Base-by-base conservation (phyloP, 2,329 filamentous ascomycete genomes). In the Colletotrichum sp. region DNA sequence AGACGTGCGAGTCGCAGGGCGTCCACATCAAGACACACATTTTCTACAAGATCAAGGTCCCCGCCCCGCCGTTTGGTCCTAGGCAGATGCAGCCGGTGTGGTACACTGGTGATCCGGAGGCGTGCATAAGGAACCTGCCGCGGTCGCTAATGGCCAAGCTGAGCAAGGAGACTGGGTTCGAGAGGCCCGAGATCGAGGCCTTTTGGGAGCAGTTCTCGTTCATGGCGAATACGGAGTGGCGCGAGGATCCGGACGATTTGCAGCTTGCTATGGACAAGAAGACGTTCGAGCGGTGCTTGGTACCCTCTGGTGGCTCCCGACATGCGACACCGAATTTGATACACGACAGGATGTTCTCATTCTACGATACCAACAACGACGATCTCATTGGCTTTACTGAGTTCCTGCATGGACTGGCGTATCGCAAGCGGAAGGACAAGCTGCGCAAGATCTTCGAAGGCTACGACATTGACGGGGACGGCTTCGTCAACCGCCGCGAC, bases 181-280 rank as follows among this genome's bases (percentile, higher is more conserved):
- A 98, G 81, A 91, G 94, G 32, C 94, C 95, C 3, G 95, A 98
- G 83, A 88, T 99, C 8, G 96, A 98, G 85, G 96, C 96, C 8
- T 91, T 98, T 56, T 98, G 96, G 93, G 96, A 98, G 81, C 96
- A 98, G 82, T 99, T 98, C 90, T 96, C 95, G 7, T 98, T 96
- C 83, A 93, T 98, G 85, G 96, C 96, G 56, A 96, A 94, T 78
- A 93, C 93, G 8, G 93, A 96, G 82, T 98, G 94, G 94, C 87
- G 92, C 39, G 91, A 94, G 22, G 96, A 98, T 81, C 94, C 95
- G 0, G 93, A 94, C 79, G 90, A 93, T 27, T 89, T 98, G 56
- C 89, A 91, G 71, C 89, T 96, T 79, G 97, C 96, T 39, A 97
- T 98, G 88, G 96, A 98, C 82, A 93, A 96, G 76, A 94, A 94